Evolutionary conservation across 2,329 filamentous ascomycete genomes (phyloP).

Genomic region (Cladosporium cucumerinum): DNA sequence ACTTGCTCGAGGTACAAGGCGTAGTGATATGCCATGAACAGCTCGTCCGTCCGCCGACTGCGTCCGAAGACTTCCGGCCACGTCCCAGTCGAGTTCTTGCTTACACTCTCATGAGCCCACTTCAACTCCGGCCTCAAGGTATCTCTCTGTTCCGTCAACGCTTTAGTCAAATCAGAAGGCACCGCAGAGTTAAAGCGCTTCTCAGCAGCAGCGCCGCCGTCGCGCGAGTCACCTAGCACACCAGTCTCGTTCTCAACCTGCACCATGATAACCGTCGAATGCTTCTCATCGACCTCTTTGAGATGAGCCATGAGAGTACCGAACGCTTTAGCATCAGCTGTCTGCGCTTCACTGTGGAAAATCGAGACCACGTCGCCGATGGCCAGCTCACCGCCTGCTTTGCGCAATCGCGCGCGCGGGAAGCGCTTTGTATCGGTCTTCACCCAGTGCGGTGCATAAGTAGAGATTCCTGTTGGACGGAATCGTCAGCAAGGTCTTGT

Average conservation of each 20-base stretch:
- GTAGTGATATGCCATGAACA: constrained; percentile 50
- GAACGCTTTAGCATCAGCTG: constrained; percentile 43
- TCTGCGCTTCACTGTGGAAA: constrained; percentile 37
- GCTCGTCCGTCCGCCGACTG: constrained; percentile 39
- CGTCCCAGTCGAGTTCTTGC: constrained; percentile 22
- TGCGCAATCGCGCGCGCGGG: constrained; percentile 32
- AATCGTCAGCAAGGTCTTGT: background rate
- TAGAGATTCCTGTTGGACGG: constrained; percentile 31
- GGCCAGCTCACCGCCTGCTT: constrained; percentile 26
- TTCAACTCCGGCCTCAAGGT: background rate
- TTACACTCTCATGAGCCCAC: background rate
- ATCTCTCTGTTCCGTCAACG: constrained; percentile 22
- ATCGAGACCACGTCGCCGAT: constrained; percentile 36
- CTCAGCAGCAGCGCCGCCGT: constrained; percentile 43
- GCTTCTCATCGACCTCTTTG: constrained; percentile 43
- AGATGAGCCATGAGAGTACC: constrained; percentile 39
- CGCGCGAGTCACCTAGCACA: constrained; percentile 51
- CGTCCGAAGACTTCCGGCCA: constrained; percentile 45
- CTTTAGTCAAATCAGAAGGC: constrained; percentile 36
- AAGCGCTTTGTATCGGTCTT: constrained; percentile 36
- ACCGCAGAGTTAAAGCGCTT: constrained; percentile 40
- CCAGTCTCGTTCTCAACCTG: constrained; percentile 58
- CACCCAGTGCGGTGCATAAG: constrained; percentile 41
- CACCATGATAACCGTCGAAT: constrained; percentile 54
- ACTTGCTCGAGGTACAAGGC: constrained; percentile 43